Evolutionary conservation across 2,329 filamentous ascomycete species (phyloP), one percentile per base, ranked within the genome.

Genomic region (Cercospora sp.): DNA sequence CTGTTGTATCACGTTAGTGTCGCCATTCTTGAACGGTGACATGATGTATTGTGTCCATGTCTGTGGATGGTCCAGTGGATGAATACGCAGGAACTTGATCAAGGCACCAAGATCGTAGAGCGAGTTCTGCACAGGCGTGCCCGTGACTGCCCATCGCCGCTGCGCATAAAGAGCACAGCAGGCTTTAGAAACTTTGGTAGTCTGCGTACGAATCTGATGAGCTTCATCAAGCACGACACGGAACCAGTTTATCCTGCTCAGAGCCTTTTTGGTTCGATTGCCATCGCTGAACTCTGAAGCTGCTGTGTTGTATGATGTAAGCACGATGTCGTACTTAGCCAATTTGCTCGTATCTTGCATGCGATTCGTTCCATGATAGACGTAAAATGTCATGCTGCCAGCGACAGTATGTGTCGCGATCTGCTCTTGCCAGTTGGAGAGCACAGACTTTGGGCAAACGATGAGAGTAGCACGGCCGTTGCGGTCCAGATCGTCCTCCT

Each of bases 91-190:
- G 70, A 98, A 98, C 33, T 90, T 91, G 67, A 97, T 89, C 2
- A 98, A 83, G 1, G 94, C 91, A 13, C 92, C 91, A 23, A 98
- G 85, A 77, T 99, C 95, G 72, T 96, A 93, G 2, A 98, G 85
- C 3, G 92, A 90, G 76, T 99, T 99, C 79, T 98, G 94, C 8
- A 98, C 92, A 0, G 94, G 95, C 0, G 95, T 98, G 64, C 94
- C 95, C 0, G 95, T 98, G n/a, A 98, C 92, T 2, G 94, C 94
- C 95, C 95, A 99, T 36, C 94, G 90, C 33, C 94, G 88, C 75
- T 91, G 87, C 2, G 93, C 92, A 68, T 91, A 86, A 2, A 98
- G 83, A 20, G 88, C 87, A 71, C 93, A 94, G 20, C 95, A 92
- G 3, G 92, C 92, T 77, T 94, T 93, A 64, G 93, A 96, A 72